Base-by-base conservation (phyloP, 2,329 filamentous ascomycete genomes). In the Verticillium zaregamsianum region DNA sequence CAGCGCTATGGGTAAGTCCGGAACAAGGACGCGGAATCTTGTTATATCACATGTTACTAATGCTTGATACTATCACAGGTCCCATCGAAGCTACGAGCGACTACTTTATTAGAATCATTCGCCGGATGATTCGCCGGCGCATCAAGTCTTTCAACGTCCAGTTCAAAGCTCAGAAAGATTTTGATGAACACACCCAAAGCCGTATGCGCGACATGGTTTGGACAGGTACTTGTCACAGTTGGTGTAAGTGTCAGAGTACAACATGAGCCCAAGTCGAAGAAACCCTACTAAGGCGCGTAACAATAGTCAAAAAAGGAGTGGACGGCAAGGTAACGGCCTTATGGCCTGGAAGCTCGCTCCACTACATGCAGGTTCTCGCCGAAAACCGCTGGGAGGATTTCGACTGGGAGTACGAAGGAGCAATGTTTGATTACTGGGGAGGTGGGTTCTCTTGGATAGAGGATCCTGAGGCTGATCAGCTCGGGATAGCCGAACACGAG, bases 321-420 rank as follows among this genome's bases (percentile, higher is more conserved):
- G 75, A 80, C 55, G 79, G 80, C 20, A 70, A 77, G 40, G 74
- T 82, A 37, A 75, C 77, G 23, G 79, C 79, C 7, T 70, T 77
- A n/a, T 82, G 77, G 66, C 74, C 76, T 12, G 80, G 80, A 28
- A 77, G 73, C 61, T 72, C 73, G 9, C 70, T 77, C 55, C 68
- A 76, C 23, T 79, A 76, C 67, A 69, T 72, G 52, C 65, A 70
- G 61, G 61, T 75, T 60, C 67, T 77, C 20, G 66, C 71, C 12
- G 71, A 75, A 3, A 73, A 82, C 12, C 70, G 81, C 8, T 72
- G 73, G 1, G 80, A 83, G 66, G 80, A 83, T 64, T 82, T 81
- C 64, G 74, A 82, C 3, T 75, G 82, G 45, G 69, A 68, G 56
- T 82, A 82, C 64, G 70, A 73, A 17, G 61, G 66, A 82, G 66